phyloP scores from a whole-genome alignment of 805 yeast species.

The Cyberlindnera maritima region DNA sequence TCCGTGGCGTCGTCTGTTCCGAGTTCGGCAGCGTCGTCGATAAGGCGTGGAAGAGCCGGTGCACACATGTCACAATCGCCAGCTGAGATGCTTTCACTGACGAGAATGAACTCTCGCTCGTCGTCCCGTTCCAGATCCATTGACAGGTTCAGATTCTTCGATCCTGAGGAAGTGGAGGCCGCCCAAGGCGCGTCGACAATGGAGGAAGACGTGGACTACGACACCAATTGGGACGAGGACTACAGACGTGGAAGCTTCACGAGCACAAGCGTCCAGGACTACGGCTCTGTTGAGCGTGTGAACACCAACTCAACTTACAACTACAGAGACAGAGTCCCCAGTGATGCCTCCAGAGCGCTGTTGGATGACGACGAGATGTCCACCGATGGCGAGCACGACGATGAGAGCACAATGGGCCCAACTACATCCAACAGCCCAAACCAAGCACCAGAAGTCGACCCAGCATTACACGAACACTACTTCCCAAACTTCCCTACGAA shows the following conservation, averaged over 20 bases:
- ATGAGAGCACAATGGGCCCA: conserved; percentile 29
- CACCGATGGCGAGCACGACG: conserved; percentile 36
- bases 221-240: conserved; percentile 72
- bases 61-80: conserved; percentile 11
- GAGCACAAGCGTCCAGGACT: conserved; percentile 25
- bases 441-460: conserved; percentile 23
- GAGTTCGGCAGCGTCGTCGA: conserved; percentile 28
- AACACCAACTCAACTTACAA: conserved; percentile 33
- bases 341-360: conserved; percentile 33
- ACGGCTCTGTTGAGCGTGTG: conserved; percentile 24
- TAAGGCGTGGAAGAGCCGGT: conserved; percentile 25
- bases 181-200: conserved; percentile 88
- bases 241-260: conserved; percentile 34
- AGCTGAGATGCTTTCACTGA: conserved; percentile 19
- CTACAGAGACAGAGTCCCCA: conserved; percentile 37
- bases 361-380: conserved; percentile 25
- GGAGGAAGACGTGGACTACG: conserved; percentile 65
- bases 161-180: conserved; percentile 74
- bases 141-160: conserved; percentile 72
- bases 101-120: conserved; percentile 30
- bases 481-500: conserved; percentile 43
- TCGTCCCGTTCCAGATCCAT: conserved; percentile 34
- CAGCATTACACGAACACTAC: conserved; percentile 41
- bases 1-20: conserved; percentile 15
- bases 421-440: conserved; percentile 22